These are phyloP conservation scores for Ricinus communis DNA, from an alignment of 345 rosid genomes.

Conservation along the genomic window DNA sequence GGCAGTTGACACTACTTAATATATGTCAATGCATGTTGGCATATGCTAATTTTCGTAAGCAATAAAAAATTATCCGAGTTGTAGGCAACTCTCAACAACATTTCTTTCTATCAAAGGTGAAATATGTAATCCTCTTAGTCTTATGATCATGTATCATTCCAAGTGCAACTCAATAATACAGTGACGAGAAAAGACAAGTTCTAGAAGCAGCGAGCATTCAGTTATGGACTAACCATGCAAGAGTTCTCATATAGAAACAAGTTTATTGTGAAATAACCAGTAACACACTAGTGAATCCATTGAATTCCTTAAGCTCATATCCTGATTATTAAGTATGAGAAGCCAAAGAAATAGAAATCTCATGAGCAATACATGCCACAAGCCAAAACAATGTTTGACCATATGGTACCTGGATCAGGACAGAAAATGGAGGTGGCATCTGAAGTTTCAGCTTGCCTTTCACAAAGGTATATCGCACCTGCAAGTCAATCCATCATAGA, in stretches of 20 bases:
- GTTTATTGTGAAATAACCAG: too few relatives aligned
- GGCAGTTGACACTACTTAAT: too few relatives aligned
- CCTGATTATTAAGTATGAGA: neutral
- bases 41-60: too few relatives aligned
- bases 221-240: neutral
- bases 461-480: slow-evolving; percentile 72
- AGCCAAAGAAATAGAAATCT: neutral
- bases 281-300: too few relatives aligned
- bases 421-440: slow-evolving; percentile 66
- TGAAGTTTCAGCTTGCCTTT: slow-evolving; percentile 64
- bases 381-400: neutral
- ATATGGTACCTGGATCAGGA: slow-evolving; percentile 61
- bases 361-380: neutral
- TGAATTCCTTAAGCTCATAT: neutral
- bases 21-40: too few relatives aligned
- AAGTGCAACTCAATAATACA: neutral
- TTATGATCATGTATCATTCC: neutral
- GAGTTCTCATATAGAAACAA: neutral
- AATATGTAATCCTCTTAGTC: neutral
- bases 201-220: neutral
- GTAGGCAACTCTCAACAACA: neutral
- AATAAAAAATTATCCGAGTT: too few relatives aligned
- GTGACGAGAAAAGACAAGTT: neutral
- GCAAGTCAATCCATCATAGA: slow-evolving; percentile 15
- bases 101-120: neutral